A percentile compares a stretch with the other conserved stretches of the same genome.
Evolutionary conservation across 768 basidiomycete genomes (phyloP).

Genomic region (Auricularia sp.): DNA sequence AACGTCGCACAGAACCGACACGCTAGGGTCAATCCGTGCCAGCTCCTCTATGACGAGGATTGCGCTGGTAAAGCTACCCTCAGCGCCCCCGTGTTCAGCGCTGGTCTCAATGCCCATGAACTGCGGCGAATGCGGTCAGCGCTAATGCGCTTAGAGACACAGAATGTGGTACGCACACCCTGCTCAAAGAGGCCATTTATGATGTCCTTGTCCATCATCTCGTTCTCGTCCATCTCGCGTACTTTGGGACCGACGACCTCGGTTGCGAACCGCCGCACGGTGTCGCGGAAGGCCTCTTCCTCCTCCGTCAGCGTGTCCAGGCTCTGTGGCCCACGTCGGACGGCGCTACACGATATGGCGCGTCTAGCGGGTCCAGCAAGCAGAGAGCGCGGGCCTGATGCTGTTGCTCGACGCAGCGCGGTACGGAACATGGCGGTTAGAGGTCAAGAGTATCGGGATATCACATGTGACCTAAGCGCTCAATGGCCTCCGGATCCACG

Average conservation of each 20-base stretch:
- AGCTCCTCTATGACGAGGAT: constrained; percentile 97
- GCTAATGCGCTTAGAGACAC: neutral
- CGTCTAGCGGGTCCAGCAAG: neutral
- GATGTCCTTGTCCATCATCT: constrained; percentile 81
- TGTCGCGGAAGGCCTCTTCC: constrained; percentile 84
- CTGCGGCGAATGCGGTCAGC: constrained; percentile 29
- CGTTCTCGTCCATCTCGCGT: constrained; percentile 96
- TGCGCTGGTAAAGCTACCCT: constrained; percentile 86
- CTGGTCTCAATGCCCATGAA: constrained; percentile 97
- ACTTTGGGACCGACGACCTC: constrained; percentile 89
- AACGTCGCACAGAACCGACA: constrained; percentile 94
- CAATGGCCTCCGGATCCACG: no score
- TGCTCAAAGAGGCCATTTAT: constrained; percentile 90
- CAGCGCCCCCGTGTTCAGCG: constrained; percentile 75
- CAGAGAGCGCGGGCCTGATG: neutral
- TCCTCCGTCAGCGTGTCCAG: constrained; percentile 86
- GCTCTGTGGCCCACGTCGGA: constrained; percentile 26
- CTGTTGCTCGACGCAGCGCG: neutral
- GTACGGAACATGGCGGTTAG: neutral
- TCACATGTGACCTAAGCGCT: neutral
- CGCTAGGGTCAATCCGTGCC: constrained; percentile 90
- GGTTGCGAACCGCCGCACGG: constrained; percentile 79
- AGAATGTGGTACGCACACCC: constrained; percentile 49
- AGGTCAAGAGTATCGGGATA: neutral
- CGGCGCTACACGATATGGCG: constrained; percentile 1